phyloP scores from a whole-genome alignment of 1,284 basidiomycete genomes.

The Pyrrhoderma noxium region DNA sequence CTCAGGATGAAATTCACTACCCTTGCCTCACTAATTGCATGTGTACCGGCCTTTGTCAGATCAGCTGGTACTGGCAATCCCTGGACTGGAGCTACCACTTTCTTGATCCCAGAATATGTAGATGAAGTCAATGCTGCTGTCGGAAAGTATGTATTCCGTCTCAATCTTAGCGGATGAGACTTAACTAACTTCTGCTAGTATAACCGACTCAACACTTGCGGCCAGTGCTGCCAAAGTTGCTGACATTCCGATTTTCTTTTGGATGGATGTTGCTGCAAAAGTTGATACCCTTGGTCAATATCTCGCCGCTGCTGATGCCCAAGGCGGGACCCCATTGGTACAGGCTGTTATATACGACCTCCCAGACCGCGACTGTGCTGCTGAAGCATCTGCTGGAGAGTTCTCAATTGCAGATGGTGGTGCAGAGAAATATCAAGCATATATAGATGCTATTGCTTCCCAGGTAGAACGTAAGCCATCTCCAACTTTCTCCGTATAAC shows the following conservation, averaged over 20 bases:
- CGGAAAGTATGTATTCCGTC: conserved; percentile 10
- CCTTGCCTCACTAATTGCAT: conserved; percentile 16
- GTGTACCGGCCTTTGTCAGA: conserved; percentile 14
- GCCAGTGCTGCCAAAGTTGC: conserved; percentile 16
- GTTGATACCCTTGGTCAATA: conserved; percentile 19
- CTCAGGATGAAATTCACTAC: conserved; percentile 17
- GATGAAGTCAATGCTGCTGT: conserved; percentile 16
- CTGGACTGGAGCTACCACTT: conserved; percentile 14
- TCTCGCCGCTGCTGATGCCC: conserved; percentile 23
- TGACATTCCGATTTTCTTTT: conserved; percentile 20
- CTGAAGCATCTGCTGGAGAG: conserved; percentile 20
- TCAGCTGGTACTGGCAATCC: conserved; percentile 19
- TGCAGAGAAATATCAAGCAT: conserved; percentile 17
- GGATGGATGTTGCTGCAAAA: conserved; percentile 20
- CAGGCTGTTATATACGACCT: conserved; percentile 23
- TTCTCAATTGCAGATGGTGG: conserved; percentile 20
- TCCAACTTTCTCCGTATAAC: not conserved
- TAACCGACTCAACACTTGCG: conserved; percentile 18
- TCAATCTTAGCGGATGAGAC: not conserved
- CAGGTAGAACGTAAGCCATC: conserved; percentile 18
- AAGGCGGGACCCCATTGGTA: conserved; percentile 21
- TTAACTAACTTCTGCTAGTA: conserved; percentile 11
- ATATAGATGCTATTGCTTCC: conserved; percentile 21
- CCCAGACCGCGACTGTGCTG: conserved; percentile 21
- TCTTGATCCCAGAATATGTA: conserved; percentile 19